Evolutionary conservation across 2,329 filamentous ascomycete species (phyloP).

Genomic region (Sclerotinia trifoliorum): DNA sequence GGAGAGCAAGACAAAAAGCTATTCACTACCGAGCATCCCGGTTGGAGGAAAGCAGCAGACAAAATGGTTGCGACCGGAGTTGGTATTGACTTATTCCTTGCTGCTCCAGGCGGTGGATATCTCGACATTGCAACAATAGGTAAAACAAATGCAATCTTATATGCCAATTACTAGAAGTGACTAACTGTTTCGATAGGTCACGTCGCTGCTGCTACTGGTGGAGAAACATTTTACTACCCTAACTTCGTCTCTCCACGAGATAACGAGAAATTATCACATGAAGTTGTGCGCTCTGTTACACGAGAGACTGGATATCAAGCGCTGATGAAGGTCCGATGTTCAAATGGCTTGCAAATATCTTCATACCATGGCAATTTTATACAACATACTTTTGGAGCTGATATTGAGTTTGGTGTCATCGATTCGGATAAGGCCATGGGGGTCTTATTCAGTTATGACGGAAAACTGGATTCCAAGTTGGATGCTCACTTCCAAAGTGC

Average conservation of each 20-base stretch:
- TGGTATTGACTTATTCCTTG: constrained; percentile 92
- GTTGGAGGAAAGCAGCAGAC: constrained; percentile 80
- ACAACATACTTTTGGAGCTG: constrained; percentile 91
- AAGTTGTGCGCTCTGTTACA: constrained; percentile 82
- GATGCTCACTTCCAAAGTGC: constrained; percentile 98
- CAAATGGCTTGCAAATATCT: constrained; percentile 89
- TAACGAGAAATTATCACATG: constrained; percentile 75
- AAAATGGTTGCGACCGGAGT: constrained; percentile 86
- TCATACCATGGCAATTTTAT: constrained; percentile 96
- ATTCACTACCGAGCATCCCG: constrained; percentile 83
- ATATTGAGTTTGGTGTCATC: constrained; percentile 88
- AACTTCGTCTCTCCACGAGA: constrained; percentile 92
- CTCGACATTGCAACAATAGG: constrained; percentile 90
- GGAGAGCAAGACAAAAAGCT: constrained; percentile 92
- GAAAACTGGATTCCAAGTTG: constrained; percentile 93
- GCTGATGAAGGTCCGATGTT: constrained; percentile 97
- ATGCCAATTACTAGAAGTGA: not conserved
- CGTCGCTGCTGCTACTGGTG: constrained; percentile 83
- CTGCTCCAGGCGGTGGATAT: constrained; percentile 85
- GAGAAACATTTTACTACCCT: constrained; percentile 94
- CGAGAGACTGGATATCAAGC: constrained; percentile 94
- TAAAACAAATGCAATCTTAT: constrained; percentile 43
- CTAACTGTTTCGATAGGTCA: constrained; percentile 58
- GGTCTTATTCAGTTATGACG: constrained; percentile 91
- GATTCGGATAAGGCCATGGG: constrained; percentile 92